A percentile compares a stretch with the other conserved stretches of the same genome.
These are phyloP conservation scores for Gomphus sp. DNA, from an alignment of 1,284 basidiomycete species.

Conservation along the genomic window DNA sequence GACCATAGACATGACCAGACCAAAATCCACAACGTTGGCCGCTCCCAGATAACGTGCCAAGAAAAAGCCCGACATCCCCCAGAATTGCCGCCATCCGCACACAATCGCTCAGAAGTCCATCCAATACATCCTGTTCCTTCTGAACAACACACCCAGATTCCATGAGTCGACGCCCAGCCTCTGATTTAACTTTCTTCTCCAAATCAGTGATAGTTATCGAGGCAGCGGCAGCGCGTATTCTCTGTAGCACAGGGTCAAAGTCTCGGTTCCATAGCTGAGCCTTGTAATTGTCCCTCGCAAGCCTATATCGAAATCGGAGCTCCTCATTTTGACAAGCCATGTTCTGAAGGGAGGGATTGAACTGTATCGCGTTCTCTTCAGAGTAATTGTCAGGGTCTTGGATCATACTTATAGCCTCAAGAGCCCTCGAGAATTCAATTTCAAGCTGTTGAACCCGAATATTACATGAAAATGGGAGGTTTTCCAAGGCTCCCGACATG, in stretches of 20 bases:
- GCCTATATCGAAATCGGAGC: background rate
- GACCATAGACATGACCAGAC: background rate
- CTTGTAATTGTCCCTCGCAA: background rate
- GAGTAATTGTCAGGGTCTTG: background rate
- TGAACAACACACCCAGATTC: background rate
- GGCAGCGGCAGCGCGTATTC: background rate
- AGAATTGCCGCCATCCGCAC: background rate
- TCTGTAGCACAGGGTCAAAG: background rate
- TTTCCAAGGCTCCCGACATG: background rate
- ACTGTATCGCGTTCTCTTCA: background rate
- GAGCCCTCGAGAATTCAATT: background rate
- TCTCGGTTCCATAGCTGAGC: background rate
- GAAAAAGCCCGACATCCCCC: background rate
- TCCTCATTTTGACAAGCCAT: background rate
- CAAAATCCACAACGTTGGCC: background rate
- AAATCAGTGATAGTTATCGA: background rate
- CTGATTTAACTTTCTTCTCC: background rate
- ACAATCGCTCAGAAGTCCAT: background rate
- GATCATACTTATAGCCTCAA: background rate
- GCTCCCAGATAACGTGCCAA: background rate
- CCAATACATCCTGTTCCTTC: background rate
- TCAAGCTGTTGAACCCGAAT: background rate
- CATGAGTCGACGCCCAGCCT: background rate
- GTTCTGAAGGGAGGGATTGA: background rate
- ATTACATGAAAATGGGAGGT: background rate